These are phyloP conservation scores for Lindgomyces ingoldianus DNA, from an alignment of 495 filamentous ascomycete species.

Conservation along the genomic window DNA sequence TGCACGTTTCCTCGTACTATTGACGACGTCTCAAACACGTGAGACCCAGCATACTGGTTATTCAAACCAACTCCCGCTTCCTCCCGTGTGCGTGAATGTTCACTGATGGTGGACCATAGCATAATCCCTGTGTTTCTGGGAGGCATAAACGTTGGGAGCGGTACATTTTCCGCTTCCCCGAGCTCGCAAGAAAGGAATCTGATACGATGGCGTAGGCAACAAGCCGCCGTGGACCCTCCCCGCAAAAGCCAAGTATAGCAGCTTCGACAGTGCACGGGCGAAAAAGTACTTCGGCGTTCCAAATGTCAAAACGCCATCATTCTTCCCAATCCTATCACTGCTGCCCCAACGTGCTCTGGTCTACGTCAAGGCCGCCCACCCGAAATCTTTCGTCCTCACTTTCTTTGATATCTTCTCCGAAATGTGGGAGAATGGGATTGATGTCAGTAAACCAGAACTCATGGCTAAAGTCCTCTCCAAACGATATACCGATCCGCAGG, in stretches of 20 bases:
- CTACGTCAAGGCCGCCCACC: slow-evolving; percentile 57
- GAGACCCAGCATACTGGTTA: background rate
- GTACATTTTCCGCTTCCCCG: slow-evolving; percentile 44
- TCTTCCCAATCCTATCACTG: slow-evolving; percentile 56
- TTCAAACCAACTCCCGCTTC: background rate
- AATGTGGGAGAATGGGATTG: slow-evolving; percentile 52
- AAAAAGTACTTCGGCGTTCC: slow-evolving; percentile 55
- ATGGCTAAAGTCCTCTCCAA: slow-evolving; percentile 43
- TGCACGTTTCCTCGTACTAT: background rate
- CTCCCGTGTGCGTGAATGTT: background rate
- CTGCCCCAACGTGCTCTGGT: slow-evolving; percentile 65
- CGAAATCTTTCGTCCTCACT: slow-evolving; percentile 44
- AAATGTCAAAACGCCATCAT: slow-evolving; percentile 49
- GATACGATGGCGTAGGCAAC: slow-evolving; percentile 54
- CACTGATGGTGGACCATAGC: slow-evolving; percentile 45
- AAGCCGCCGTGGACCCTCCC: slow-evolving; percentile 71
- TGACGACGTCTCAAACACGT: background rate
- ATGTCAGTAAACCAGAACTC: slow-evolving; percentile 53
- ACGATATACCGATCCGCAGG: slow-evolving; percentile 48
- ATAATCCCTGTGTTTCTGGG: slow-evolving; percentile 73
- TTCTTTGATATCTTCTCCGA: slow-evolving; percentile 52
- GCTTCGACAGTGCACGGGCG: slow-evolving; percentile 58
- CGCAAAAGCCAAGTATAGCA: slow-evolving; percentile 61
- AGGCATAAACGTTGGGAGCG: slow-evolving; percentile 65
- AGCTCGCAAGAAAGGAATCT: background rate